Base-by-base conservation (phyloP, 345 rosid genomes). In the Eutrema yunnanense region DNA sequence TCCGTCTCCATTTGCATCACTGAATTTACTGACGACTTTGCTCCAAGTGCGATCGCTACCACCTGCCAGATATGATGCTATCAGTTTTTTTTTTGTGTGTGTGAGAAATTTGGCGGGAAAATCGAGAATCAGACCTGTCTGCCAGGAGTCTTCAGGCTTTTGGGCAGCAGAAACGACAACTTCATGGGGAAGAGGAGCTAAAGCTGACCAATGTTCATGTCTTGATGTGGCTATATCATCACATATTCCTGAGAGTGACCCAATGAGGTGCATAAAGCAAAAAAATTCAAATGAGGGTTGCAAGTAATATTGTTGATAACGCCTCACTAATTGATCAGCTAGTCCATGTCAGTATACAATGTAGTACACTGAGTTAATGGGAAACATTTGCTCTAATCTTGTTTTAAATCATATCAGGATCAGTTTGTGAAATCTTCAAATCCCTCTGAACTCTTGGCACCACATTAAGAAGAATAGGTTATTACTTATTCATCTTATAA, bases 111-210 rank as follows among this genome's bases (percentile, higher is more conserved):
- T 68, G 57, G 49, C 2, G 1, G 59, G 10, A 38, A 22, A 3
- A 32, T 6, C 47, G 63, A 49, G 16, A 44, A 26, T 9, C 42
- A 36, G 66, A 71, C 98, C 96, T 88, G 61, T 82, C 43, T 81
- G 88, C 84, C 86, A 80, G 16, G 88, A 78, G 56, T 87, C 96
- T 74, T 92, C 99, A 62, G 99, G 91, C 85, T 85, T 88, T 77
- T 96, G 95, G 69, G 97, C 99, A 78, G 97, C 96, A 19, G 98
- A 92, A 72, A 86, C 79, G 71, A 96, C 99, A 69, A 96, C 85
- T 86, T 96, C 99, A 83, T 81, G 84, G 46, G 99, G 99, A 79
- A 92, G 97, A 69, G 99, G 98, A 73, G 98, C 98, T 19, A 88
- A 77, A 71, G 98, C 87, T 55, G 98, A 92, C 99, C 99, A 96